phyloP scores from a whole-genome alignment of 2,329 filamentous ascomycete species.

The Xylaria sp. region DNA sequence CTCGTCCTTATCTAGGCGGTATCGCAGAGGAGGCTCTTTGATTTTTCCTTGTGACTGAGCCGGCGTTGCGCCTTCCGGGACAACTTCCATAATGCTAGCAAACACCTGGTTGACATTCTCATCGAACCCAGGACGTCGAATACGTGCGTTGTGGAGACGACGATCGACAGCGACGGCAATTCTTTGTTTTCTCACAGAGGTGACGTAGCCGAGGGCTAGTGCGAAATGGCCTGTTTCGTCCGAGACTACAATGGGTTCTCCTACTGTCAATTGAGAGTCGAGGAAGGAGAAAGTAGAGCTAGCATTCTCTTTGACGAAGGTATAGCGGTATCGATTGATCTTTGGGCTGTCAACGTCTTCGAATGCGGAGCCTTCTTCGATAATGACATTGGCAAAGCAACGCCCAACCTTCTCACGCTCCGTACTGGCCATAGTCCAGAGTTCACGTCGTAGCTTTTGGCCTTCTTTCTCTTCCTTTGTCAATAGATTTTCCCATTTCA shows the following conservation, averaged over 20 bases:
- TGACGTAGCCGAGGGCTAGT: constrained; percentile 90
- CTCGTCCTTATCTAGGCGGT: constrained; percentile 95
- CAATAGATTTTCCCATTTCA: constrained; percentile 91
- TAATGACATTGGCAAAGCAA: constrained; percentile 88
- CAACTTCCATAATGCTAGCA: constrained; percentile 89
- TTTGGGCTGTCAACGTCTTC: constrained; percentile 77
- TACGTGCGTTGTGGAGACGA: constrained; percentile 85
- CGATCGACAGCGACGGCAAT: constrained; percentile 93
- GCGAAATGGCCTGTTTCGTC: constrained; percentile 96
- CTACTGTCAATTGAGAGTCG: constrained; percentile 86
- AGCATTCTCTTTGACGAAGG: constrained; percentile 76
- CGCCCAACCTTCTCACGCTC: constrained; percentile 89
- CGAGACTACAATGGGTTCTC: constrained; percentile 95
- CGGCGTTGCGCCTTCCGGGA: constrained; percentile 63
- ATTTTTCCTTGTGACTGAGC: constrained; percentile 63
- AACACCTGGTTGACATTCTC: constrained; percentile 83
- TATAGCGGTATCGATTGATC: constrained; percentile 92
- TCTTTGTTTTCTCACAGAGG: constrained; percentile 75
- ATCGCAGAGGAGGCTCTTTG: constrained; percentile 69
- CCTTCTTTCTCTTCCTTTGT: constrained; percentile 95
- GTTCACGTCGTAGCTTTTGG: constrained; percentile 84
- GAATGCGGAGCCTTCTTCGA: constrained; percentile 78
- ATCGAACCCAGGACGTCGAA: constrained; percentile 80
- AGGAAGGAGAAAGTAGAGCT: constrained; percentile 79
- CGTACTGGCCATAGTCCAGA: constrained; percentile 94